Evolutionary conservation across 2,329 filamentous ascomycete genomes (phyloP).

Genomic region (Pochonia chlamydosporia): DNA sequence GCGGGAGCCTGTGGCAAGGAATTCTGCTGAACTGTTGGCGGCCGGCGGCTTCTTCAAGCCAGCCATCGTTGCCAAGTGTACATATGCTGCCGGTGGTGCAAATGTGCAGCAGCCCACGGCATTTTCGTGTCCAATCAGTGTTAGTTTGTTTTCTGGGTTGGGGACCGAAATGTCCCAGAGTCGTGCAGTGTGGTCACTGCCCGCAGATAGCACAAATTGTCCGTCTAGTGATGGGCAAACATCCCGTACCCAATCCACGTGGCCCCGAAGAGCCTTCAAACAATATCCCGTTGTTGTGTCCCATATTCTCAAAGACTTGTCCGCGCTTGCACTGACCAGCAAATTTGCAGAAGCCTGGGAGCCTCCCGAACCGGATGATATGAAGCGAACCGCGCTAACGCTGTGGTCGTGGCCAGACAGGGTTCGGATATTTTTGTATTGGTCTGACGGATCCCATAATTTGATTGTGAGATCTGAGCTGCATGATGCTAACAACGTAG

Average conservation of each 20-base stretch:
- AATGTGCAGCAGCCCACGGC: conserved; percentile 80
- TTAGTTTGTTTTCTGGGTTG: conserved; percentile 65
- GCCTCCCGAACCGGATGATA: conserved; percentile 74
- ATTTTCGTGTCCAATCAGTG: conserved; percentile 80
- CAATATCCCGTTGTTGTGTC: conserved; percentile 89
- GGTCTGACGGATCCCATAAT: conserved; percentile 85
- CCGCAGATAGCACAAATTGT: conserved; percentile 71
- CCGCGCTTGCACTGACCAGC: conserved; percentile 76
- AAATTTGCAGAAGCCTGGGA: conserved; percentile 72
- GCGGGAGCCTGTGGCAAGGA: conserved; percentile 79
- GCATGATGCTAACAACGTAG: conserved; percentile 57
- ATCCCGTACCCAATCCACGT: conserved; percentile 82
- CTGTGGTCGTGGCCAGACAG: conserved; percentile 90
- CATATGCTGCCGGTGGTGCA: conserved; percentile 73
- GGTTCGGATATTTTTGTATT: conserved; percentile 90
- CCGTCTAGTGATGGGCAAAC: conserved; percentile 80
- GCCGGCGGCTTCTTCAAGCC: conserved; percentile 79
- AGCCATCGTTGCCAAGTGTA: conserved; percentile 69
- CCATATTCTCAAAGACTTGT: conserved; percentile 82
- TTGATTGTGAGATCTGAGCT: conserved; percentile 87
- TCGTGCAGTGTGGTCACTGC: conserved; percentile 73
- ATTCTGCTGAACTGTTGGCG: conserved; percentile 71
- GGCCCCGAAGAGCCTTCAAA: conserved; percentile 76
- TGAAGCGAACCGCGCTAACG: conserved; percentile 79
- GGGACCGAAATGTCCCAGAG: conserved; percentile 72